Conservation (phyloP, 352 stramenopile species). For the Phytophthora pistaciae region DNA sequence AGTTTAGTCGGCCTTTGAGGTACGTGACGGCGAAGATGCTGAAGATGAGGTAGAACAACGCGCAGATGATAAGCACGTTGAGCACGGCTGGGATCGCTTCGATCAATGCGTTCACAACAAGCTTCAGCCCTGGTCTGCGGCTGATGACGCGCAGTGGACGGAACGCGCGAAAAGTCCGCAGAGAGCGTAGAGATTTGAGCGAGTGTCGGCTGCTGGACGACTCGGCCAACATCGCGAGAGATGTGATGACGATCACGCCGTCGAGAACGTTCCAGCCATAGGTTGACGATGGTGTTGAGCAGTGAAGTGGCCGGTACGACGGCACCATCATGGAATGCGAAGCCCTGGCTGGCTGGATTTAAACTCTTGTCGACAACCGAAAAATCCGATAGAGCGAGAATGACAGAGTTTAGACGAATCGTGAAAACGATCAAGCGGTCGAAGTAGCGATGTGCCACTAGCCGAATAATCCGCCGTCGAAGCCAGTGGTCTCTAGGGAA, state of each 20-base stretch:
- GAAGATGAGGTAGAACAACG: constrained; percentile 96
- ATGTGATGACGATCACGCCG: constrained; percentile 86
- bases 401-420: constrained; percentile 87
- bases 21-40: constrained; percentile 95
- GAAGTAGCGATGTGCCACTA: constrained; percentile 72
- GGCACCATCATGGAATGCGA: constrained; percentile 36
- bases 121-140: constrained; percentile 78
- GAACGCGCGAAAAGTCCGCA: constrained; percentile 88
- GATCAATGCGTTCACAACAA: constrained; percentile 93
- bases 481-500: constrained; percentile 59
- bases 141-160: constrained; percentile 92
- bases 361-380: constrained; percentile 65
- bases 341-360: constrained; percentile 67
- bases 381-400: constrained; percentile 87
- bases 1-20: constrained; percentile 91
- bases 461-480: constrained; percentile 48
- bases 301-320: constrained; percentile 52
- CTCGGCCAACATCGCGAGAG: constrained; percentile 68
- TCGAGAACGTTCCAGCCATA: constrained; percentile 93
- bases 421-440: constrained; percentile 87
- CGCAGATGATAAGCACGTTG: constrained; percentile 91
- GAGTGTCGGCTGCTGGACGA: constrained; percentile 38
- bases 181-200: constrained; percentile 79
- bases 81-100: constrained; percentile 86
- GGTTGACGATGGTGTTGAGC: constrained; percentile 63